Base-by-base conservation (phyloP, 345 rosid species). In the Citropsis articulata region DNA sequence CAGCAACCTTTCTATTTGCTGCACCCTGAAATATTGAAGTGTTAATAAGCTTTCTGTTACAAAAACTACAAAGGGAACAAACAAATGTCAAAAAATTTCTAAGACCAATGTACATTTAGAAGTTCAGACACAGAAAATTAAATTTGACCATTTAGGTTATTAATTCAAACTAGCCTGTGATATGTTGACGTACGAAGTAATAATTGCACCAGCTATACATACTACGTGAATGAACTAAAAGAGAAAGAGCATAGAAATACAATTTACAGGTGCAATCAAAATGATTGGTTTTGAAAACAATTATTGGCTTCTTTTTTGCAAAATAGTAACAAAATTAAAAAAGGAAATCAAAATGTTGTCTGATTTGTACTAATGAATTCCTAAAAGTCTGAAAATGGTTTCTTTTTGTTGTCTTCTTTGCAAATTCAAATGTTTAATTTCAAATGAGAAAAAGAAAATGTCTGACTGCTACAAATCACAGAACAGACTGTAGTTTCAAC, bases 1-100 rank as follows among this genome's bases (percentile, higher is more conserved):
- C 93, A 72, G 99, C 99, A 65, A 96, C 99, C 84, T 94, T 94
- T 83, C 99, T 88, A 76, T 94, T 96, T 80, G 98, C 91, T 61
- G 99, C 91, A 72, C 99, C 99, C 99, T 96, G 88, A 75, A 84
- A 78, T 75, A 69, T 59, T 16, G 62, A 1, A 7, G 64, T 31
- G 64, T 56, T 25, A 27, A 42, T 45, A 30, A 45, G 8, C 9
- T 4, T 40, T 42, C 48, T 18, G 14, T 16, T 13, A 1, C 28
- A 22, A 21, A 61, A 61, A 40, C 19, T 24, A 28, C 42, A 19
- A 67, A 31, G 8, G 35, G 24, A 55, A 76, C 4, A 25, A 56
- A 50, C 30, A 65, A 48, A 55, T 24, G 50, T 30, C 70, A 3
- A 45, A 45, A 61, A 24, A 24, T n/a, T 25, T 31, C 42, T 38